Evolutionary conservation across 1,139 yeast species (phyloP), one percentile per base, ranked within the genome.

Genomic region (Debaryomyces sp.): DNA sequence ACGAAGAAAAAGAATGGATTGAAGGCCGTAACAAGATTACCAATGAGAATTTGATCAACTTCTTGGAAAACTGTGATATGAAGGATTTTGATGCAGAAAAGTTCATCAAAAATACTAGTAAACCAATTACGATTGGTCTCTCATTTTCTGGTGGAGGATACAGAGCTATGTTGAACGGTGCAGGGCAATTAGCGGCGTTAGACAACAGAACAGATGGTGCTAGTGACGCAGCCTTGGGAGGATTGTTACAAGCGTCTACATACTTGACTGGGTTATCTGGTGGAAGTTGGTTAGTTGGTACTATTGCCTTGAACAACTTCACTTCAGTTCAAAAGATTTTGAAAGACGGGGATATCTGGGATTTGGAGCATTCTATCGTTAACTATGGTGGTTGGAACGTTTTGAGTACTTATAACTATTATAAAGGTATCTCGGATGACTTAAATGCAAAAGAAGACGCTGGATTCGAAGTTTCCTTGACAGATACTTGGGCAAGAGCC

Each of bases 401-500:
- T 40, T 67, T 86, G 52, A 70, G 77, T 51, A 81, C 89, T 13
- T 76, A 75, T 13, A 58, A 69, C 5, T 85, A 84, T 66, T 87
- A 85, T 77, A 71, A 75, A 50, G 61, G 69, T 32, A 78, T 89
- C 45, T 60, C 67, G 43, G 79, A 78, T 50, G 84, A 81, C 43
- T 71, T 87, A 27, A 73, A 78, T 24, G 83, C 60, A 39, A 91
- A 92, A 67, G 68, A 73, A 50, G 75, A 82, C 37, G 96, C 96
- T 0, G 97, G 96, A 1, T 92, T 78, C 67, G 84, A 86, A 46
- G 72, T 84, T 30, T 82, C 92, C 5, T 59, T 92, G 48, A 90
- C 97, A n/a, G 97, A 91, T 70, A 80, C 88, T 53, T 92, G 97
- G 97, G 96, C 95, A n/a, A 76, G 96, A 61, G 86, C 90, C 1